Base-by-base conservation (phyloP, 2,329 filamentous ascomycete genomes). In the Botrytis aclada region DNA sequence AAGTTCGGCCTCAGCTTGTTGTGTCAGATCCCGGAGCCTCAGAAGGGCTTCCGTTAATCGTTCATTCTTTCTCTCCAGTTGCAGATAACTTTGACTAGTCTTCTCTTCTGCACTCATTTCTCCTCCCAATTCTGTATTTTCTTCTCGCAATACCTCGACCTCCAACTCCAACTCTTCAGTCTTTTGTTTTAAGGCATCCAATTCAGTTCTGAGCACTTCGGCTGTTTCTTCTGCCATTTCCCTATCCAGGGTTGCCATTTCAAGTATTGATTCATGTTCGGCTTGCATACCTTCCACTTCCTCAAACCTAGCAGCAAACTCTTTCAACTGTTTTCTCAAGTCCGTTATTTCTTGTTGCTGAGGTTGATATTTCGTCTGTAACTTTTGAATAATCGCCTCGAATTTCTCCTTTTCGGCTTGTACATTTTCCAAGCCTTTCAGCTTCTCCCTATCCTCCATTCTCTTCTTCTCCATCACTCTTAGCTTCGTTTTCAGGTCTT, bases 221-320 rank as follows among this genome's bases (percentile, higher is more conserved):
- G 93, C 92, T 61, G 90, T 94, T 82, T 98, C 95, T 82, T 99
- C 95, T 0, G 96, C 96, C 93, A 98, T 97, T 82, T 99, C 95
- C 62, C 93, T 90, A 80, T 99, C 96, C 39, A 99, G 85, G 0
- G 93, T 92, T 10, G 94, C 94, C 82, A 96, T 88, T 82, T 99
- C 96, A 79, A 98, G 84, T 10, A 92, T 89, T 5, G 91, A 88
- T 43, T 98, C 96, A 81, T 97, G 91, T 77, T 98, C 94, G 12
- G 93, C 92, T 80, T 96, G 92, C 71, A 92, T 85, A 43, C 87
- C 86, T 77, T 95, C 93, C 3, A 96, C 85, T 34, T 89, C 85
- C 72, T 92, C 89, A 32, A 94, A 86, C 65, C 88, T 88, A 32
- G 86, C 82, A 80, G 96, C 90, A 0, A 91, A 88, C 77, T 97